Evolutionary conservation across 2,329 filamentous ascomycete genomes (phyloP).

Genomic region (Cercospora sp.): DNA sequence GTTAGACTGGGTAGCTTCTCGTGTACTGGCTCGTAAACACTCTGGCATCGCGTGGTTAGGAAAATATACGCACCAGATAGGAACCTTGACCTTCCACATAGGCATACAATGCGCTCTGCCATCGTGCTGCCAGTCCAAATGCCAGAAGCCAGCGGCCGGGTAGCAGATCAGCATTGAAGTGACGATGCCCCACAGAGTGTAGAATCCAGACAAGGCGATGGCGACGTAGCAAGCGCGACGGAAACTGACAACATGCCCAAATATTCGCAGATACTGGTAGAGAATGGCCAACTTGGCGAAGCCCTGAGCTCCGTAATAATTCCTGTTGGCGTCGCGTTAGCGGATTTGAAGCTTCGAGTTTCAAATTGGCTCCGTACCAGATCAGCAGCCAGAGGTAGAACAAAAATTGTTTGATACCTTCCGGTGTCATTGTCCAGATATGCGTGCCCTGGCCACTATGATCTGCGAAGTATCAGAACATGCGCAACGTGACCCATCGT

Average conservation of each 20-base stretch:
- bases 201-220: constrained; percentile 11
- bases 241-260: constrained; percentile 13
- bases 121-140: constrained; percentile 4
- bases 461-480: neutral
- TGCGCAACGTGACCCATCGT: neutral
- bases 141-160: constrained; percentile 15
- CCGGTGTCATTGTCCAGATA: constrained; percentile 4
- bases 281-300: constrained; percentile 17
- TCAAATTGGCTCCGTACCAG: neutral
- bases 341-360: neutral
- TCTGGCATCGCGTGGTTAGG: neutral
- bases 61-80: neutral
- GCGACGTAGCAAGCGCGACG: constrained; percentile 12
- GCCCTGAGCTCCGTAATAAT: constrained; percentile 13
- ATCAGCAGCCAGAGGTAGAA: constrained; percentile 6
- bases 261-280: constrained; percentile 14
- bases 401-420: neutral
- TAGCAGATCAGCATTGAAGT: constrained; percentile 15
- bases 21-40: neutral
- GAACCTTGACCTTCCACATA: constrained; percentile 5
- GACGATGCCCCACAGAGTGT: constrained; percentile 14
- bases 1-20: neutral
- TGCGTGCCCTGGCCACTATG: constrained; percentile 1
- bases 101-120: constrained; percentile 8
- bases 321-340: neutral